Conservation (phyloP, 2,329 filamentous ascomycete genomes). For the Ambrosiella beaveri region DNA sequence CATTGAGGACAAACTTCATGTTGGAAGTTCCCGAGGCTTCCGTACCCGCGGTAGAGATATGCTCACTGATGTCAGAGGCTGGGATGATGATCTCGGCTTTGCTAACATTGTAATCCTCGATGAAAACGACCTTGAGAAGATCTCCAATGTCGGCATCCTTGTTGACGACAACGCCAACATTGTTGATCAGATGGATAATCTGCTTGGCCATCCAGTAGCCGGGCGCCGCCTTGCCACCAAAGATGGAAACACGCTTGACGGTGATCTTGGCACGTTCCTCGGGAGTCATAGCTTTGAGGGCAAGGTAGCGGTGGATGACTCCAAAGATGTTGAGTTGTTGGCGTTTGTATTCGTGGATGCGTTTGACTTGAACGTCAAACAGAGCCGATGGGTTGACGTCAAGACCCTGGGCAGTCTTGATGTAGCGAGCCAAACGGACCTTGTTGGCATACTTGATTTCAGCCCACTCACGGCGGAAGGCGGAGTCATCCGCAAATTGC, state of each 20-base stretch:
- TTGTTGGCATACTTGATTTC: conserved; percentile 98
- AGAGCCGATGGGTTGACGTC: conserved; percentile 73
- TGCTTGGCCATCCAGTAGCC: conserved; percentile 99
- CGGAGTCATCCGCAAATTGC: conserved; percentile 64
- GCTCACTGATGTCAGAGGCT: conserved; percentile 90
- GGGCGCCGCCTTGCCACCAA: conserved; percentile 92
- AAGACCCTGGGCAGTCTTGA: conserved; percentile 64
- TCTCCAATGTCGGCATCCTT: conserved; percentile 84
- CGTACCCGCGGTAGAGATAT: conserved; percentile 94
- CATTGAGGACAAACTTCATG: conserved; percentile 99
- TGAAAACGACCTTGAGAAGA: conserved; percentile 87
- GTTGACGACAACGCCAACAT: conserved; percentile 78
- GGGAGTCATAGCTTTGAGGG: conserved; percentile 67
- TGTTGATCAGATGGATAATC: conserved; percentile 91
- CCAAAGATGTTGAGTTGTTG: conserved; percentile 99
- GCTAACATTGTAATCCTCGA: conserved; percentile 98
- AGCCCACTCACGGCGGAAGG: conserved; percentile 85
- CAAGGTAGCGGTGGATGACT: conserved; percentile 84
- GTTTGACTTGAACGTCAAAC: conserved; percentile 96
- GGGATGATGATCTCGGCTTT: conserved; percentile 95
- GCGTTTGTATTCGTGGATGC: conserved; percentile 98
- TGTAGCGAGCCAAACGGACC: conserved; percentile 75
- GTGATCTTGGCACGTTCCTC: conserved; percentile 83
- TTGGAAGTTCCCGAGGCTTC: conserved; percentile 83
- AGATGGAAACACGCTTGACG: conserved; percentile 79